These are phyloP conservation scores for Exidia glandulosa DNA, from an alignment of 768 basidiomycete species.

Conservation along the genomic window DNA sequence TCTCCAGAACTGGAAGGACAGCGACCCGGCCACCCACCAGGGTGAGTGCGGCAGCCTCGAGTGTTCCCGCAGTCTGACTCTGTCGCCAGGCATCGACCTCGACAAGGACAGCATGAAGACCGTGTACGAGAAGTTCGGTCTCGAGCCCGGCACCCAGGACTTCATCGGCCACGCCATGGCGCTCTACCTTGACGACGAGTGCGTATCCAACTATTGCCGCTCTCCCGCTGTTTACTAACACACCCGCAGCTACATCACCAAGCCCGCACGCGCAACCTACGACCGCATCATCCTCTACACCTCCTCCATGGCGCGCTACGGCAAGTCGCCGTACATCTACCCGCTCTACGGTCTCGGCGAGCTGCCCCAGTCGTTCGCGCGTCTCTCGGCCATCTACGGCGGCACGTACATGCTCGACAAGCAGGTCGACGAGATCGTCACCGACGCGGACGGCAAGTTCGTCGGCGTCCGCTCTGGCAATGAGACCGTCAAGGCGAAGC, in stretches of 20 bases:
- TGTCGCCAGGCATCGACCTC: slow-evolving; percentile 60
- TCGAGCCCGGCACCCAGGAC: slow-evolving; percentile 96
- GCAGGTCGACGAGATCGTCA: slow-evolving; percentile 80
- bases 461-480: slow-evolving; percentile 80
- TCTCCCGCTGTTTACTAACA: background rate
- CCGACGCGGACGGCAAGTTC: slow-evolving; percentile 77
- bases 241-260: slow-evolving; percentile 70
- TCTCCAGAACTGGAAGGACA: slow-evolving; percentile 89
- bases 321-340: slow-evolving; percentile 99
- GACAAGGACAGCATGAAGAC: slow-evolving; percentile 87
- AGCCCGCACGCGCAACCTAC: slow-evolving; percentile 82
- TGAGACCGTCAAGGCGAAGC: slow-evolving; percentile 94
- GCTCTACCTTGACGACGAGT: slow-evolving; percentile 95
- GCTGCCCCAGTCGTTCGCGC: slow-evolving; percentile 96
- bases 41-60: slow-evolving; percentile 37
- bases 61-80: slow-evolving; percentile 1
- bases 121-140: slow-evolving; percentile 93
- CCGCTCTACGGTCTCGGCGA: slow-evolving; percentile 98
- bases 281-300: slow-evolving; percentile 96
- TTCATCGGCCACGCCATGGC: slow-evolving; percentile 99
- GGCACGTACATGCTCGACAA: slow-evolving; percentile 99
- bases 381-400: slow-evolving; percentile 95
- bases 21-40: slow-evolving; percentile 92
- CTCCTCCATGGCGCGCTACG: slow-evolving; percentile 96
- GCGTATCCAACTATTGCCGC: slow-evolving; percentile 21